Conservation (phyloP, 1,284 basidiomycete genomes). For the Thelephora terrestris region DNA sequence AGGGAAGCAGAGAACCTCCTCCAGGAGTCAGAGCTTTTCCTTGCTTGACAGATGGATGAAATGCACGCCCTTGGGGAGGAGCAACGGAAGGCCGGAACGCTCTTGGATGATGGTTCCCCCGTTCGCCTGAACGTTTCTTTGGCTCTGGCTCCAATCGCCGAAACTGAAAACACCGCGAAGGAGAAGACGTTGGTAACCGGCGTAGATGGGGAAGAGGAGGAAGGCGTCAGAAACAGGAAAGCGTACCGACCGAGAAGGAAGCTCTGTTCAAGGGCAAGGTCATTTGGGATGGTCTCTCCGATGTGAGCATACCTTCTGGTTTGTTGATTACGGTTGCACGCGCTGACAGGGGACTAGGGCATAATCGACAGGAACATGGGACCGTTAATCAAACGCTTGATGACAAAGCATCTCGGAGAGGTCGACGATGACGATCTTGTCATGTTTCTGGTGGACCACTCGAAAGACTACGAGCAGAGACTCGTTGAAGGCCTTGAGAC, state of each 20-base stretch:
- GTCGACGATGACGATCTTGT: conserved; percentile 82
- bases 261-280: conserved; percentile 73
- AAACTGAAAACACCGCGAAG: conserved; percentile 34
- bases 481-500: conserved; percentile 81
- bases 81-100: conserved; percentile 76
- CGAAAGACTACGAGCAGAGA: conserved; percentile 78
- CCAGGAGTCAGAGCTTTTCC: no score
- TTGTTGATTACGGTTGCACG: no score
- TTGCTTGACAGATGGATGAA: no score
- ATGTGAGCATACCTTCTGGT: conserved; percentile 51
- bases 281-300: conserved; percentile 77
- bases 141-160: conserved; percentile 32
- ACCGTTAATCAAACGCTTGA: no score
- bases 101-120: conserved; percentile 82
- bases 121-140: no score
- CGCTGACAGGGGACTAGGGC: no score
- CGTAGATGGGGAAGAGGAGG: conserved; percentile 76
- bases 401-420: no score
- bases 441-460: conserved; percentile 82
- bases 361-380: no score
- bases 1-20: no score
- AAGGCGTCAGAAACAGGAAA: conserved; percentile 65
- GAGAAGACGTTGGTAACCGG: conserved; percentile 57
- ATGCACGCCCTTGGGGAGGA: no score
- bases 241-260: conserved; percentile 65